These are phyloP conservation scores for Pyrenochaeta sp. DNA, from an alignment of 2,329 filamentous ascomycete genomes.

Conservation along the genomic window DNA sequence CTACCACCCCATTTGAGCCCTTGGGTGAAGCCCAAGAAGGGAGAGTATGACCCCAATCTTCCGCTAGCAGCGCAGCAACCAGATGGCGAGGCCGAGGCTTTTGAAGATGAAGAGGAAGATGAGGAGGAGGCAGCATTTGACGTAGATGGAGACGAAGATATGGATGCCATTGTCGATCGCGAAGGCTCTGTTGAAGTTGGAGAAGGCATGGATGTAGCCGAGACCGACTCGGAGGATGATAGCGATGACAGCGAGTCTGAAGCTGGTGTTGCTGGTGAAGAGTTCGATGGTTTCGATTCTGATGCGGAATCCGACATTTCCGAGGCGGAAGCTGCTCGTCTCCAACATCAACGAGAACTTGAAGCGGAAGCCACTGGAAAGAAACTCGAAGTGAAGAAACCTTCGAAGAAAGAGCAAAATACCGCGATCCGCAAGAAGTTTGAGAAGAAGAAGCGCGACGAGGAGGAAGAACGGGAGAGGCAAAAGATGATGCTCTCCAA, in stretches of 20 bases:
- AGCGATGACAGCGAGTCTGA: slow-evolving; percentile 56
- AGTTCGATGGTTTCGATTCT: slow-evolving; percentile 59
- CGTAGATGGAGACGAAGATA: slow-evolving; percentile 43
- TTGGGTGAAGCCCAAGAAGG: slow-evolving; percentile 87
- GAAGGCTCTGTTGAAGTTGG: slow-evolving; percentile 57
- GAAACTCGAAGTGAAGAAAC: slow-evolving; percentile 50
- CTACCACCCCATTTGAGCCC: slow-evolving; percentile 95
- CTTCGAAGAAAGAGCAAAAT: slow-evolving; percentile 65
- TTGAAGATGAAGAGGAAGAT: slow-evolving; percentile 62
- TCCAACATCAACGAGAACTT: slow-evolving; percentile 85
- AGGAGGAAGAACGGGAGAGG: slow-evolving; percentile 88
- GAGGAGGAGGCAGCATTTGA: slow-evolving; percentile 52
- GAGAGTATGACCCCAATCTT: slow-evolving; percentile 89
- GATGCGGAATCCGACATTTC: slow-evolving; percentile 56
- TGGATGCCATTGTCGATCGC: slow-evolving; percentile 45
- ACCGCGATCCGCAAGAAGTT: slow-evolving; percentile 73
- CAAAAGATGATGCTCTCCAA: slow-evolving; percentile 98
- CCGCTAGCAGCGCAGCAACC: slow-evolving; percentile 87
- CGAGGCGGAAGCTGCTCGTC: slow-evolving; percentile 68
- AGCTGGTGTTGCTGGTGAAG: slow-evolving; percentile 39
- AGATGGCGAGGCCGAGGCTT: slow-evolving; percentile 81
- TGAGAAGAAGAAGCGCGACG: slow-evolving; percentile 67
- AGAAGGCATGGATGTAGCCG: slow-evolving; percentile 58
- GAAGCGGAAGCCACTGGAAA: slow-evolving; percentile 87
- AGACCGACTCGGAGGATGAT: slow-evolving; percentile 57